These are phyloP conservation scores for Chlorophyllum brunneum DNA, from an alignment of 768 basidiomycete genomes.

Conservation along the genomic window DNA sequence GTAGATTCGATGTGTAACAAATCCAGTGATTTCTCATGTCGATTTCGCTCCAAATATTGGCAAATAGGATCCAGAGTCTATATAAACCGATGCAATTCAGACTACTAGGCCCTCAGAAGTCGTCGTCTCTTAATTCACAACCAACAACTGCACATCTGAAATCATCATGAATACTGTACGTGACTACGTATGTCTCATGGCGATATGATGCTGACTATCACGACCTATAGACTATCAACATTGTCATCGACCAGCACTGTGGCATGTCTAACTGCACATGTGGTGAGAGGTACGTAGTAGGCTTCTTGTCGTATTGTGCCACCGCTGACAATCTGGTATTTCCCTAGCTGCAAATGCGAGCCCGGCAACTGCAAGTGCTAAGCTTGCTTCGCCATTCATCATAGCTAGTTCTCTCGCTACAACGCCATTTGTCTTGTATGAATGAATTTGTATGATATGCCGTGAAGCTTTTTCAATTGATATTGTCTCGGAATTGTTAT, in stretches of 20 bases:
- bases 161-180: constrained; percentile 13
- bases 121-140: constrained; percentile 10
- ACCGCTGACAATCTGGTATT: background rate
- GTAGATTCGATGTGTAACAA: too few relatives aligned
- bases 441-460: background rate
- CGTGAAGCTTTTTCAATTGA: too few relatives aligned
- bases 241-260: constrained; percentile 43
- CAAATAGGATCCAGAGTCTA: constrained; percentile 14
- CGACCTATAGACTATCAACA: constrained; percentile 29
- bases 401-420: background rate
- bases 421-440: background rate
- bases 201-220: constrained; percentile 13
- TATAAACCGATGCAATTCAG: constrained; percentile 5
- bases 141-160: constrained; percentile 9
- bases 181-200: constrained; percentile 11
- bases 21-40: background rate
- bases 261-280: constrained; percentile 27
- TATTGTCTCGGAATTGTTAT: background rate
- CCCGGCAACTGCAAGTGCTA: constrained; percentile 65
- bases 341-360: constrained; percentile 53
- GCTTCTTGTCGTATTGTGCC: background rate
- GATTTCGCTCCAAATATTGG: constrained; percentile 12
- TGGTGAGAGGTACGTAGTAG: background rate
- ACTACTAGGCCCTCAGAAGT: background rate
- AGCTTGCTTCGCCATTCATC: constrained; percentile 14